Base-by-base conservation (phyloP, 2,329 filamentous ascomycete genomes). In the Xylariaceae sp. region DNA sequence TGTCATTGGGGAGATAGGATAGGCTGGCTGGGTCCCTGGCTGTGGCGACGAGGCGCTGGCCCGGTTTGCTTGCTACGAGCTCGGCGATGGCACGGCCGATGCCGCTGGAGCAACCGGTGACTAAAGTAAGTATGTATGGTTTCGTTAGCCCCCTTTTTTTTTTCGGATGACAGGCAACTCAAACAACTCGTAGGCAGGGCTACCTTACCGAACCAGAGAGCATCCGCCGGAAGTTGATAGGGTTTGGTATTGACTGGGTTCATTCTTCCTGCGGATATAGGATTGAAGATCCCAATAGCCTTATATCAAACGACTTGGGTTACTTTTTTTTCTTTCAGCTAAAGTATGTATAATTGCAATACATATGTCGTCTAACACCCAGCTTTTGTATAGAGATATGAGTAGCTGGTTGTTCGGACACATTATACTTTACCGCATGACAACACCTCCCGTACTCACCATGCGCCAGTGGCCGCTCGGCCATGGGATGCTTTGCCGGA, bases 41-140 rank as follows among this genome's bases (percentile, higher is more conserved):
- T 33, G 42, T 45, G 8, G 42, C 39, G n/a, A 47, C 36, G 14
- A 47, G 45, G n/a, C 38, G 38, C 9, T 47, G 36, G 4, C 39
- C 43, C 8, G 41, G 24, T 30, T 43, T 39, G 23, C 30, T 33
- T 23, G 45, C 39, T 11, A 45, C 36, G n/a, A 45, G 33, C 30
- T 41, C 34, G 3, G 45, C 42, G 23, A 45, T 34, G 14, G 35
- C 42, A 9, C 42, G 41, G 9, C 45, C 45, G 18, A 47, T 47
- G 24, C 45, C 44, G n/a, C 38, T 42, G 3, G 51, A 47, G 26
- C 45, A 47, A 12, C 45, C 45, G 15, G 45, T 45, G n/a, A 45
- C 45, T 47, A 36, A 31, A 14, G n/a, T 2, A 2, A n/a, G 4
- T n/a, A n/a, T n/a, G n/a, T n/a, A n/a, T n/a, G n/a, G n/a, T n/a